A percentile compares a stretch with the other conserved stretches of the same genome.
phyloP scores from a whole-genome alignment of 2,329 filamentous ascomycete genomes.

The Leptographium galeiforme region DNA sequence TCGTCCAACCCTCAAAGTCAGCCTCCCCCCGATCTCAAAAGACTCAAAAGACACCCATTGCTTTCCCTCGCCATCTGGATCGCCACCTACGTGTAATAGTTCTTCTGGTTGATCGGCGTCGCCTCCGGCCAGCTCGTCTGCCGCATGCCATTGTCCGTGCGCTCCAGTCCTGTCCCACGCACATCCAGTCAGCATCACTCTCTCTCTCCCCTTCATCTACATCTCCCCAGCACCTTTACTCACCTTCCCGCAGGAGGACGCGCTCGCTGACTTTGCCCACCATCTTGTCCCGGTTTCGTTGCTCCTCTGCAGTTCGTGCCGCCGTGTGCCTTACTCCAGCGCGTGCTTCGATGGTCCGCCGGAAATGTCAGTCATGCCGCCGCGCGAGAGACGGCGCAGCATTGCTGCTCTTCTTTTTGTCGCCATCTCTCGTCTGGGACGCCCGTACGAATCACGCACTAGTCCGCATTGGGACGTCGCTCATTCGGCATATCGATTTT shows the following conservation, averaged over 20 bases:
- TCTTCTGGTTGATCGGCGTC: constrained; percentile 95
- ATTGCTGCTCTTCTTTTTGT: background rate
- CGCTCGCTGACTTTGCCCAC: constrained; percentile 53
- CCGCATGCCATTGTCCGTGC: constrained; percentile 97
- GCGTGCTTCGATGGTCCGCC: background rate
- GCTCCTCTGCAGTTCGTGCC: background rate
- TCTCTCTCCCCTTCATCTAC: background rate
- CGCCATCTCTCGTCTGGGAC: constrained; percentile 7
- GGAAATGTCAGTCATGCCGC: background rate
- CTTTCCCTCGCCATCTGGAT: too few species aligned
- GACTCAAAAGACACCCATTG: too few species aligned
- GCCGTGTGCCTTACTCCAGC: background rate
- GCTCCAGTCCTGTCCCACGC: constrained; percentile 58
- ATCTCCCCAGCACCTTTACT: constrained; percentile 11
- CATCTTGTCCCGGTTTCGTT: constrained; percentile 23
- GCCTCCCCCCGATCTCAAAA: too few species aligned
- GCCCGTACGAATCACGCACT: background rate
- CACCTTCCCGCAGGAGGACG: constrained; percentile 50
- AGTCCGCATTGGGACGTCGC: background rate
- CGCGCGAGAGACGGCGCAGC: background rate
- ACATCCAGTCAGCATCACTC: background rate
- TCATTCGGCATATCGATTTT: background rate
- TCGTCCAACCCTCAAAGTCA: too few species aligned
- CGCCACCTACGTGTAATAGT: constrained; percentile 94
- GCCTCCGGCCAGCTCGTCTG: constrained; percentile 88